These are phyloP conservation scores for Tirmania nivea DNA, from an alignment of 495 filamentous ascomycete species.

Conservation along the genomic window DNA sequence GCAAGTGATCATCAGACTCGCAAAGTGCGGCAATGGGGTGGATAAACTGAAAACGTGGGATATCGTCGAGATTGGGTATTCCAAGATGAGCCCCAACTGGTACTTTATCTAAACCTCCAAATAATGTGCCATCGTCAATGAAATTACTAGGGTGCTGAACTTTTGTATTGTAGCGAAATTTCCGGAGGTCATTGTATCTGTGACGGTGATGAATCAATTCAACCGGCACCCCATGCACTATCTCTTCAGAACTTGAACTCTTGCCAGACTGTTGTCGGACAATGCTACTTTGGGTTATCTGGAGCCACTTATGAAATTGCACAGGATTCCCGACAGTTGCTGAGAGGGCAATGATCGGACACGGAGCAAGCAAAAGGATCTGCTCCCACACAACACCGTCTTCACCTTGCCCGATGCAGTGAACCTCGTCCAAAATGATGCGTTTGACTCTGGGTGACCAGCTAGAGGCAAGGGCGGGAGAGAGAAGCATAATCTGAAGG, in stretches of 20 bases:
- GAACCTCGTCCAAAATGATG: slow-evolving; percentile 77
- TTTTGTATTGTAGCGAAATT: slow-evolving; percentile 23
- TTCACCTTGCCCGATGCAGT: slow-evolving; percentile 57
- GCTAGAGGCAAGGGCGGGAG: slow-evolving; percentile 38
- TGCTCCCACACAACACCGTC: slow-evolving; percentile 70
- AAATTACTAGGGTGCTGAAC: slow-evolving; percentile 28
- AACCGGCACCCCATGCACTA: slow-evolving; percentile 29
- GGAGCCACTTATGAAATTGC: slow-evolving; percentile 47
- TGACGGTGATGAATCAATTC: slow-evolving; percentile 42
- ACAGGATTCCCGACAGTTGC: slow-evolving; percentile 59
- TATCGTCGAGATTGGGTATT: neutral
- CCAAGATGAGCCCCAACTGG: neutral
- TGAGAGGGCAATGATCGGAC: slow-evolving; percentile 59
- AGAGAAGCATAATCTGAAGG: slow-evolving; percentile 55
- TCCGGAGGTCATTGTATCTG: slow-evolving; percentile 53
- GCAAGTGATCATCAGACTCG: slow-evolving; percentile 35
- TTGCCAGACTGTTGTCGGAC: slow-evolving; percentile 7
- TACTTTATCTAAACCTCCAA: neutral
- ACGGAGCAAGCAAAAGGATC: slow-evolving; percentile 47
- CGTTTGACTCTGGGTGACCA: slow-evolving; percentile 45
- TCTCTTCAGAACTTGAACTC: neutral
- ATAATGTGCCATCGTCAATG: neutral
- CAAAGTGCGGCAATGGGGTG: slow-evolving; percentile 44
- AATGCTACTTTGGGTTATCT: slow-evolving; percentile 27
- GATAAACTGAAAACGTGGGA: slow-evolving; percentile 18